A percentile compares a stretch with the other conserved stretches of the same genome.
Conservation (phyloP, 1,139 yeast genomes). For the Scheffersomyces illinoinensis region DNA sequence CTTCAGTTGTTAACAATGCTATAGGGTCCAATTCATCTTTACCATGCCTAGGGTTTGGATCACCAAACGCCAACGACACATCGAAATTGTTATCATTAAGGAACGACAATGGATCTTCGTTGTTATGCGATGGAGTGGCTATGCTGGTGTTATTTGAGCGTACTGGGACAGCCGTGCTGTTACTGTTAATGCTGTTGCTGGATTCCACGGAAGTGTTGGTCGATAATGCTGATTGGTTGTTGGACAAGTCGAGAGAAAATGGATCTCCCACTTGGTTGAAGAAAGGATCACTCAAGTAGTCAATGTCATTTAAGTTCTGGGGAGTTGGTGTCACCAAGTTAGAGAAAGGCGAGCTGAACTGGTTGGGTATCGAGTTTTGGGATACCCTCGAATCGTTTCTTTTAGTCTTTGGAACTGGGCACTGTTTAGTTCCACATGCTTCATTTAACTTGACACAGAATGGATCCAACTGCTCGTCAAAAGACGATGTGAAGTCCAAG, state of each 20-base stretch:
- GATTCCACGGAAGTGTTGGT: constrained; percentile 6
- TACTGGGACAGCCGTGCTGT: neutral
- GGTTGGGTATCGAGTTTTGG: constrained; percentile 3
- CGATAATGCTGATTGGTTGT: constrained; percentile 1
- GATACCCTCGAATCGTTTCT: constrained; percentile 15
- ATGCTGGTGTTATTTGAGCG: neutral
- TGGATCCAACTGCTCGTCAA: constrained; percentile 51
- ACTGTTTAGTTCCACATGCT: constrained; percentile 80
- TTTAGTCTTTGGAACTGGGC: constrained; percentile 63
- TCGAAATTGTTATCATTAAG: constrained; percentile 52
- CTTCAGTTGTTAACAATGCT: constrained; percentile 55
- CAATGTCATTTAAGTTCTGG: constrained; percentile 9
- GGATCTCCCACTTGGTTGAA: constrained; percentile 16
- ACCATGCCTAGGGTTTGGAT: constrained; percentile 5
- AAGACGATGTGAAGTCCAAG: constrained; percentile 22
- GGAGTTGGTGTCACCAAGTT: constrained; percentile 17
- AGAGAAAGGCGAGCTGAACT: constrained; percentile 21
- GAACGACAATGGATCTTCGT: constrained; percentile 44
- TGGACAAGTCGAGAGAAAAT: constrained; percentile 19
- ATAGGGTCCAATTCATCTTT: constrained; percentile 31
- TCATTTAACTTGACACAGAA: constrained; percentile 75
- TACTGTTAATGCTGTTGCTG: constrained; percentile 6
- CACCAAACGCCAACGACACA: constrained; percentile 48
- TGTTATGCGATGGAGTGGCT: constrained; percentile 1
- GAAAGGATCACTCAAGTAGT: constrained; percentile 29